These are phyloP conservation scores for Tripterygium wilfordii DNA, from an alignment of 177 flowering plant species.

Conservation along the genomic window DNA sequence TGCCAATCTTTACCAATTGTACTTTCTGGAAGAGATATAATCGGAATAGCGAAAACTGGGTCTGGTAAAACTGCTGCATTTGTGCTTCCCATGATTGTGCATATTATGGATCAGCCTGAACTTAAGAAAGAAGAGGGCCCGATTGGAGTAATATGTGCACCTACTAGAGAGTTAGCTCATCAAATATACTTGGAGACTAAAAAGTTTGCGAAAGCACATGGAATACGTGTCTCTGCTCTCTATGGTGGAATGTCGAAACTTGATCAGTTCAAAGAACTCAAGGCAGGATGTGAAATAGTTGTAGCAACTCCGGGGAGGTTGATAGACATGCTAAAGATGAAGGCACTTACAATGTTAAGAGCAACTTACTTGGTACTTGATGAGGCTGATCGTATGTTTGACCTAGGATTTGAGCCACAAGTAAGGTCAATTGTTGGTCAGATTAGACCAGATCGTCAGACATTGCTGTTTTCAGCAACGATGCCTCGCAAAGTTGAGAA, in stretches of 20 bases:
- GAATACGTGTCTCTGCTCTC: constrained; percentile 89
- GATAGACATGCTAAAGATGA: constrained; percentile 96
- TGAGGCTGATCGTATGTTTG: constrained; percentile 99
- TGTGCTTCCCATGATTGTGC: constrained; percentile 95
- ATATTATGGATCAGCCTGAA: constrained; percentile 97
- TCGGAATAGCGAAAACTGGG: constrained; percentile 98
- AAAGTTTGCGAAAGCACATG: constrained; percentile 82
- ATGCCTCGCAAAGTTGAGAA: constrained; percentile 94
- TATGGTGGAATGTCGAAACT: constrained; percentile 99
- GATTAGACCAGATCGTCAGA: constrained; percentile 94
- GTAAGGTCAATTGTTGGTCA: constrained; percentile 94
- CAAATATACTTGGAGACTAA: constrained; percentile 87
- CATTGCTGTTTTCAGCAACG: constrained; percentile 94
- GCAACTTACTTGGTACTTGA: constrained; percentile 94
- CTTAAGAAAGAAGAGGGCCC: constrained; percentile 94
- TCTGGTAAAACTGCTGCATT: constrained; percentile 98
- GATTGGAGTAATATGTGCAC: constrained; percentile 95
- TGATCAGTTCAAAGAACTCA: constrained; percentile 94
- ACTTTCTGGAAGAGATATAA: constrained; percentile 87
- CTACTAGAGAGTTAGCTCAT: constrained; percentile 95
- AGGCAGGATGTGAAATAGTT: constrained; percentile 94
- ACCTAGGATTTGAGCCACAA: constrained; percentile 98
- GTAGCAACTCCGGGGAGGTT: constrained; percentile 97
- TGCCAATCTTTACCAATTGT: constrained; percentile 93
- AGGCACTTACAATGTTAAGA: constrained; percentile 80